Evolutionary conservation across 768 basidiomycete species (phyloP), one percentile per base, ranked within the genome.

Genomic region (Lactifluus pinguis): DNA sequence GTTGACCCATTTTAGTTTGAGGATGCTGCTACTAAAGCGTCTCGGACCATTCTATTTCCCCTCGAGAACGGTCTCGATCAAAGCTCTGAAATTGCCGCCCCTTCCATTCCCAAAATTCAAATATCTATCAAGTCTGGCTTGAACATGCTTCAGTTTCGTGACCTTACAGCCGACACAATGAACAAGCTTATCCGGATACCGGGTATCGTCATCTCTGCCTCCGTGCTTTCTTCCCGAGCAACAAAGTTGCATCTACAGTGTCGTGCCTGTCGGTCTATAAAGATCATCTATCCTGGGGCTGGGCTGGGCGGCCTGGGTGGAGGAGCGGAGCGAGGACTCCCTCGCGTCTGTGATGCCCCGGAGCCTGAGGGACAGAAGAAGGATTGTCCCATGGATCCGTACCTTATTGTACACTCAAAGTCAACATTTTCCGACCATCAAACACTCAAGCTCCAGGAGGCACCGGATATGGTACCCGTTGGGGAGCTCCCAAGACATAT

Each of bases 401-500:
- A 95, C 74, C 79, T 93, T 55, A 95, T 99, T 69, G 78, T 98
- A 15, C 97, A 99, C 72, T 87, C 92, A 41, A 91, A 92, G 74
- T 98, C 92, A 36, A 79, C 83, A 6, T 99, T 98, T 69, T 87
- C 94, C 8, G 97, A 99, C 70, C 94, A 97, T 67, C 97, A 99
- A 73, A 89, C 84, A 11, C 80, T 99, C 67, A 99, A 99, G 72
- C 81, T 99, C 13, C 97, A 99, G 73, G 97, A 99, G 73, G 95
- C 95, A 17, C 97, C 97, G 0, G 97, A 99, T 72, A 97, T 98
- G 92, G 97, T 99, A 1, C 97, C 97, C 0, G 95, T 98, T 29
- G 97, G 97, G 79, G 97, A 99, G 70, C 77, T 99, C 45, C 97
- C 97, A 9, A 76, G 95, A 52, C 97, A 98, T 70, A 93, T 99